Evolutionary conservation across 345 rosid genomes (phyloP).

Genomic region (Corchorus olitorius): DNA sequence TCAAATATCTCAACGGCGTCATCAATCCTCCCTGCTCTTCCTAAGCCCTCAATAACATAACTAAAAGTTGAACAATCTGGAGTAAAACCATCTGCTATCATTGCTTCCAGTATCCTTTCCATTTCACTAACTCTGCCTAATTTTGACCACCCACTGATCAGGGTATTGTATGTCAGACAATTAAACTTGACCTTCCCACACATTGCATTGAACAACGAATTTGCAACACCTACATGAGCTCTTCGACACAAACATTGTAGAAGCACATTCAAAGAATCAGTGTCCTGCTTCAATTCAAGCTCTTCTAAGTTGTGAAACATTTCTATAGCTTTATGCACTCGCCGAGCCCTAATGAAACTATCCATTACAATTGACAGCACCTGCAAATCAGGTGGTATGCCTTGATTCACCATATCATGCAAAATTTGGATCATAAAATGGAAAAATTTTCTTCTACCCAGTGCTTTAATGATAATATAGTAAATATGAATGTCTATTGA

Average conservation of each 20-base stretch:
- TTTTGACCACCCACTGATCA: constrained; percentile 81
- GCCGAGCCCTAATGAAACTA: constrained; percentile 52
- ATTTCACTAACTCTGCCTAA: constrained; percentile 59
- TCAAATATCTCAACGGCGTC: constrained; percentile 67
- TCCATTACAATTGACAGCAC: constrained; percentile 60
- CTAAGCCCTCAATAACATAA: constrained; percentile 69
- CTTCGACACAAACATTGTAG: constrained; percentile 67
- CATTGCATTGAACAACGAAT: constrained; percentile 52
- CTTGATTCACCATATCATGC: constrained; percentile 41
- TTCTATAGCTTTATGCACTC: constrained; percentile 55
- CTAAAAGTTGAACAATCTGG: constrained; percentile 61
- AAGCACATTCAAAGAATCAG: constrained; percentile 66
- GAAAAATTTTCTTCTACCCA: constrained; percentile 76
- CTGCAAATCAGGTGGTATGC: constrained; percentile 40
- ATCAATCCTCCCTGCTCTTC: constrained; percentile 68
- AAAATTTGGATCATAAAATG: constrained; percentile 49
- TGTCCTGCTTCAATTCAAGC: constrained; percentile 52
- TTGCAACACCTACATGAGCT: constrained; percentile 70
- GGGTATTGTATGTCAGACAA: constrained; percentile 53
- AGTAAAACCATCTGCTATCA: constrained; percentile 57
- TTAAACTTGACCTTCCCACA: constrained; percentile 55
- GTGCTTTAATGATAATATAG: constrained; percentile 56
- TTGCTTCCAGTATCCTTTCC: constrained; percentile 58
- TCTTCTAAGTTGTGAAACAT: constrained; percentile 51
- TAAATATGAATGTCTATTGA: constrained; percentile 49